phyloP scores from a whole-genome alignment of 2,329 filamentous ascomycete genomes.

The Neofusicoccum ribis region DNA sequence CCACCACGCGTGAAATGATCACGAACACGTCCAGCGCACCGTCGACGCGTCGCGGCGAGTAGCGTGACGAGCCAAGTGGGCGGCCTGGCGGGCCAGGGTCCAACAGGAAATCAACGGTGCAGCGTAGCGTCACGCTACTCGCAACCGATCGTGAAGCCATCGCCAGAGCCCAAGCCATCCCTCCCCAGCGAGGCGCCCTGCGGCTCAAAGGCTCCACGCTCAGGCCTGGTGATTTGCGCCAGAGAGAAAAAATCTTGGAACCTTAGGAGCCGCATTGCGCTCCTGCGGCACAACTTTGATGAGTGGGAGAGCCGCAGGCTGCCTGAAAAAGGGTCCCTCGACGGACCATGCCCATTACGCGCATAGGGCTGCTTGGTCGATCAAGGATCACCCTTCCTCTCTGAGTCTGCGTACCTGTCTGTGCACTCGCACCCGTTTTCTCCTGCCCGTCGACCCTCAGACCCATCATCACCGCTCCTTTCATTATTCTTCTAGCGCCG shows the following conservation, averaged over 20 bases:
- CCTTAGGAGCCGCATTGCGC: background rate
- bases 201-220: background rate
- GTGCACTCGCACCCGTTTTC: background rate
- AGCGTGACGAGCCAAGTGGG: constrained; percentile 4
- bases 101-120: constrained; percentile 7
- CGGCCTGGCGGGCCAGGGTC: constrained; percentile 10
- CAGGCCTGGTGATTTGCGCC: background rate
- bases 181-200: background rate
- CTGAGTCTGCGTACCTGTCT: constrained; percentile 9
- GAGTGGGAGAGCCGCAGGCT: background rate
- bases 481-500: constrained; percentile 10
- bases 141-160: background rate
- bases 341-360: constrained; percentile 15
- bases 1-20: constrained; percentile 2
- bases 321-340: background rate
- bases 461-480: constrained; percentile 14
- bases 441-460: constrained; percentile 7
- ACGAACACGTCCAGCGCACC: background rate
- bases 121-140: background rate
- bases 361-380: constrained; percentile 10
- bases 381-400: constrained; percentile 14
- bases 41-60: background rate
- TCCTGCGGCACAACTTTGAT: constrained; percentile 2
- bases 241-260: background rate
- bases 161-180: background rate